Evolutionary conservation across 129 eudicot species (phyloP).

Genomic region (Ambrosia artemisiifolia): DNA sequence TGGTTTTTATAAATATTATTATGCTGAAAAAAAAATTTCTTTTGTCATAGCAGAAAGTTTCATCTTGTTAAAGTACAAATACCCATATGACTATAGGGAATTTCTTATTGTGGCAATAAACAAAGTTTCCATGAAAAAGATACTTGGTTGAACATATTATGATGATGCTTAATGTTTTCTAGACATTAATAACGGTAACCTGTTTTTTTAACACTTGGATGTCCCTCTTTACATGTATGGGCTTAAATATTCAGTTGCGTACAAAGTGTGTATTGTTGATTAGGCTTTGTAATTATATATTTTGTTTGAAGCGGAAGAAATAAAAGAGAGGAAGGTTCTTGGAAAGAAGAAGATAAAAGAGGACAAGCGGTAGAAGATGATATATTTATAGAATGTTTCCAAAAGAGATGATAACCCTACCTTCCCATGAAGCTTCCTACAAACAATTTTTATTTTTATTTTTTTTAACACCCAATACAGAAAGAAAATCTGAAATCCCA

Average conservation of each 20-base stretch:
- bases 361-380: conserved; percentile 20
- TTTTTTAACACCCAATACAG: not conserved
- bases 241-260: not conserved
- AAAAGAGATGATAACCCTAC: conserved; percentile 20
- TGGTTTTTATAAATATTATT: too few species aligned
- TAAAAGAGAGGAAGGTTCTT: conserved; percentile 25
- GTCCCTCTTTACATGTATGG: too few species aligned
- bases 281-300: not conserved
- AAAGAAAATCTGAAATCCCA: not conserved
- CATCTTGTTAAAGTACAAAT: too few species aligned
- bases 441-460: not conserved
- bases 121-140: too few species aligned
- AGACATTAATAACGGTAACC: too few species aligned
- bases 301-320: conserved; percentile 7
- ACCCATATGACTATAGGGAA: too few species aligned
- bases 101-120: too few species aligned
- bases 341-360: conserved; percentile 28
- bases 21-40: too few species aligned
- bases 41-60: too few species aligned
- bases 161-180: too few species aligned
- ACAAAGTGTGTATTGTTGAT: not conserved
- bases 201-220: too few species aligned
- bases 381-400: conserved; percentile 14
- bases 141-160: too few species aligned
- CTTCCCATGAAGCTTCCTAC: conserved; percentile 40